Conservation (phyloP, 257 asterid species). For the Nicotiana paniculata region DNA sequence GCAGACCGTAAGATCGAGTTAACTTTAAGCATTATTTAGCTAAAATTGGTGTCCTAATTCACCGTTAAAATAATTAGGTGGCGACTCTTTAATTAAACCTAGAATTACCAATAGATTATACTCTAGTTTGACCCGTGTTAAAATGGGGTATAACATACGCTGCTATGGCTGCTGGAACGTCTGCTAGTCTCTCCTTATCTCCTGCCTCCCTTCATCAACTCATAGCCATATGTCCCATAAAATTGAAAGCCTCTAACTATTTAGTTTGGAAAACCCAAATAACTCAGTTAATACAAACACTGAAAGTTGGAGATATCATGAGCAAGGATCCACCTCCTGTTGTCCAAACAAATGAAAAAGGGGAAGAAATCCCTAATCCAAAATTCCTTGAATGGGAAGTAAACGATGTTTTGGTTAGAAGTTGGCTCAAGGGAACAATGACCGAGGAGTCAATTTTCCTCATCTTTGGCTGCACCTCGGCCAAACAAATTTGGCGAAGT, state of each 20-base stretch:
- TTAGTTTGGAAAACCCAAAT: background rate
- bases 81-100: too few relatives aligned
- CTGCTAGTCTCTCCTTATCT: background rate
- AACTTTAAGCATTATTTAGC: too few relatives aligned
- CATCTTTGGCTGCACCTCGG: background rate
- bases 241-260: background rate
- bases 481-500: background rate
- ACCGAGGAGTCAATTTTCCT: too few relatives aligned
- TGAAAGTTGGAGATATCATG: background rate
- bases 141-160: too few relatives aligned
- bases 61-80: too few relatives aligned
- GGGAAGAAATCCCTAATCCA: background rate
- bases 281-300: background rate
- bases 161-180: too few relatives aligned
- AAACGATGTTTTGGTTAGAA: background rate
- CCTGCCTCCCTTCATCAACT: background rate
- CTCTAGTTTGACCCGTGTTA: too few relatives aligned
- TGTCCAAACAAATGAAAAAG: background rate
- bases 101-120: too few relatives aligned
- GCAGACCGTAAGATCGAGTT: too few relatives aligned
- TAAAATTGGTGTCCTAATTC: too few relatives aligned
- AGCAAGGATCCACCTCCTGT: background rate
- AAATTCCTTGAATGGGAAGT: background rate
- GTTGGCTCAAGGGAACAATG: background rate
- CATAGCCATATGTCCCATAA: background rate